Percentiles rank a stretch among this genome's conserved stretches.
Conservation (phyloP, 352 stramenopile species). For the Globisporangium megalacanthum region DNA sequence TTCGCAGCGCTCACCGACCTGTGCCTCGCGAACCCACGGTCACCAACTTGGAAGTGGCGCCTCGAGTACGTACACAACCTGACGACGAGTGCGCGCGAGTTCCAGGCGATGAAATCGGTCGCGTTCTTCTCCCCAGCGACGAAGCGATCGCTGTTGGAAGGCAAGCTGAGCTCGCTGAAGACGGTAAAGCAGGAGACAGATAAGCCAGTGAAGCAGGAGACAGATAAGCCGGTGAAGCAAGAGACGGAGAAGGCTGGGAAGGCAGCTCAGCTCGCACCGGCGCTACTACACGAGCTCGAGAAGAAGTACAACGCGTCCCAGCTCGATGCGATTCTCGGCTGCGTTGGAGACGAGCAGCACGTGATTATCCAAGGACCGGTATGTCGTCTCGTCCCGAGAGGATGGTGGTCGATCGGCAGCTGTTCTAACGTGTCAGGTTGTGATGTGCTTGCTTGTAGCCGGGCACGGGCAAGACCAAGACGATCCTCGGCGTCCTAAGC, state of each 20-base stretch:
- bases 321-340: constrained; percentile 61
- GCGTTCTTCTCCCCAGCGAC: constrained; percentile 44
- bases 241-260: background rate
- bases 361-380: constrained; percentile 83
- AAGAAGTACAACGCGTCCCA: constrained; percentile 72
- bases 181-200: background rate
- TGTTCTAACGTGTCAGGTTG: background rate
- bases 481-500: constrained; percentile 67
- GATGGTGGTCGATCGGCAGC: background rate
- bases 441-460: constrained; percentile 26
- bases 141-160: constrained; percentile 42
- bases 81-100: constrained; percentile 75
- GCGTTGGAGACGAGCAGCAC: constrained; percentile 49
- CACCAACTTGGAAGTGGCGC: constrained; percentile 50
- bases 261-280: constrained; percentile 26
- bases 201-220: constrained; percentile 1
- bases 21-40: constrained; percentile 61
- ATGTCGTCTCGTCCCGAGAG: constrained; percentile 7
- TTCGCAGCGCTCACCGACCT: constrained; percentile 58
- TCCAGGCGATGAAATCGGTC: constrained; percentile 67
- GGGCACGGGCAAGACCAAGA: constrained; percentile 82
- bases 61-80: constrained; percentile 69
- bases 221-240: background rate
- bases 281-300: constrained; percentile 40
- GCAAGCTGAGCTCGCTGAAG: constrained; percentile 24